A percentile compares a stretch with the other conserved stretches of the same genome.
Evolutionary conservation across 768 basidiomycete species (phyloP).

Genomic region (Tylopilus rubrobrunneus): DNA sequence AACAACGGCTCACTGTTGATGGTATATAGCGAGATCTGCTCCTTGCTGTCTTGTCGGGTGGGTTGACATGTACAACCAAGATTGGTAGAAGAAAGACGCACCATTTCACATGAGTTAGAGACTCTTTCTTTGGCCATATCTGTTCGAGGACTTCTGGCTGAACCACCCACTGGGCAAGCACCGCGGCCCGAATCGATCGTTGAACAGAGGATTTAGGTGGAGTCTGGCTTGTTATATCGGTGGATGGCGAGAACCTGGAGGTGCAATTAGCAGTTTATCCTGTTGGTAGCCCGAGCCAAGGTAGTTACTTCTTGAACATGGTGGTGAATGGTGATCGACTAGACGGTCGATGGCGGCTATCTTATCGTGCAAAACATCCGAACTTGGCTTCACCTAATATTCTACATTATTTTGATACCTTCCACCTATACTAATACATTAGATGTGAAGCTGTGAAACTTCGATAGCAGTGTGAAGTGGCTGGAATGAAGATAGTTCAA

Average conservation of each 20-base stretch:
- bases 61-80: slow-evolving; percentile 10
- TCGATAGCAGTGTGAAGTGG: slow-evolving; percentile 31
- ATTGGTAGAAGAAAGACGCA: slow-evolving; percentile 12
- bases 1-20: slow-evolving; percentile 84
- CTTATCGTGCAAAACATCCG: slow-evolving; percentile 9
- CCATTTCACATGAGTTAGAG: slow-evolving; percentile 92
- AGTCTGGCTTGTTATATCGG: slow-evolving; percentile 87
- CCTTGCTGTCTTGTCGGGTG: slow-evolving; percentile 62
- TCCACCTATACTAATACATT: slow-evolving; percentile 37
- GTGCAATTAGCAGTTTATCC: slow-evolving; percentile 6
- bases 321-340: slow-evolving; percentile 30
- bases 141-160: slow-evolving; percentile 79
- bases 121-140: slow-evolving; percentile 99
- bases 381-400: slow-evolving; percentile 16
- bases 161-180: slow-evolving; percentile 82
- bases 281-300: neutral
- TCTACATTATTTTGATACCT: slow-evolving; percentile 28
- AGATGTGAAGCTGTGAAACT: slow-evolving; percentile 31
- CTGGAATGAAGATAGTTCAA: slow-evolving; percentile 25
- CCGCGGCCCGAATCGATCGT: slow-evolving; percentile 73
- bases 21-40: slow-evolving; percentile 91
- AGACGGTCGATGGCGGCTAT: neutral
- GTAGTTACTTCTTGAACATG: slow-evolving; percentile 74
- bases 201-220: slow-evolving; percentile 93
- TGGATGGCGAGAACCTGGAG: slow-evolving; percentile 61